Evolutionary conservation across 352 stramenopile genomes (phyloP), one percentile per base, ranked within the genome.

Genomic region (Globisporangium cystogenes): DNA sequence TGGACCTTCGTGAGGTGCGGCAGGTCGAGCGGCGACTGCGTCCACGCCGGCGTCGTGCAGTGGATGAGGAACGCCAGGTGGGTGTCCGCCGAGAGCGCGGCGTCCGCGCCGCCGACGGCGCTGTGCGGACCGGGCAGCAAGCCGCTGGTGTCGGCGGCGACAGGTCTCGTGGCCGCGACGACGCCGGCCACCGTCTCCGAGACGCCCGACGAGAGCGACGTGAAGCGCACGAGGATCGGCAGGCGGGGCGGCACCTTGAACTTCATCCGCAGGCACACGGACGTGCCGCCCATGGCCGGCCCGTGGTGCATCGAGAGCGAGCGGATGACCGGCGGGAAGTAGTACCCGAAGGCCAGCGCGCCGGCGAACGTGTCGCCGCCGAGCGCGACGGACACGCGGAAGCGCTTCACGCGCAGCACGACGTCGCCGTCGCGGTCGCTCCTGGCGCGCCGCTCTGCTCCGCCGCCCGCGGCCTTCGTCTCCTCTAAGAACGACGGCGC

Each of bases 301-400:
- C 82, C 82, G 43, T 89, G 82, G 42, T 92, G 82, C n/a, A 76
- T 64, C 1, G 72, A 80, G 24, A 92, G 68, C 0, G 71, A 76
- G 26, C 68, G 64, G 27, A 92, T 87, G 0, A 84, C 60, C 3
- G 74, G 72, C 4, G 79, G 76, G 18, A 75, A 78, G 45, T 82
- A 85, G 37, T 65, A 82, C 0, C 67, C 67, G 46, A 90, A 87
- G 4, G 55, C 51, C 2, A 87, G 43, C 1, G 60, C 57, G 0
- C 74, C 76, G 14, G 76, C 70, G 45, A 81, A 87, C 7, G 36
- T 33, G 16, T 86, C 74, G 4, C 62, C 62, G 7, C 65, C 69
- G 6, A 86, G 60, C 23, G 73, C 61, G 1, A 88, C 31, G 0
- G 62, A 67, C 0, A 88, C 60, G 2, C 46, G 63, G 45, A 85